Percentiles rank a stretch among this genome's conserved stretches.
Evolutionary conservation across 78 protist species (phyloP).

Genomic region (Planoprotostelium fungivorum): DNA sequence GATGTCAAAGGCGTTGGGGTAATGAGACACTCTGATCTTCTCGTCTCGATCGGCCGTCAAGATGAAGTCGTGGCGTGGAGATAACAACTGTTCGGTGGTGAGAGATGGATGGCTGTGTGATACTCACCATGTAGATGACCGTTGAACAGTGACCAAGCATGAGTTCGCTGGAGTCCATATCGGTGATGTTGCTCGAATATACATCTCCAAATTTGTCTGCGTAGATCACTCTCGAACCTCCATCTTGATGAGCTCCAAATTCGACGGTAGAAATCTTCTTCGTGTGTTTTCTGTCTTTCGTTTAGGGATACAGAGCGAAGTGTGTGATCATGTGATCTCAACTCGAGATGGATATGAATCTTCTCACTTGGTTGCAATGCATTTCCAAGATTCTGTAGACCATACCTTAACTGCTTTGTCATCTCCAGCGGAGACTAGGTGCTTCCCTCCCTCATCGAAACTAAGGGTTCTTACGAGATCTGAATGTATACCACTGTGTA

Average conservation of each 20-base stretch:
- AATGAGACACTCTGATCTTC: slow-evolving; percentile 55
- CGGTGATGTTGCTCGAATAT: background rate
- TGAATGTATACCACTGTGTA: background rate
- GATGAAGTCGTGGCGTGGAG: slow-evolving; percentile 12
- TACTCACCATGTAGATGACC: background rate
- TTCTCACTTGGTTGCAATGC: background rate
- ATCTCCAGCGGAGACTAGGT: background rate
- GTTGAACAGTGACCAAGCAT: background rate
- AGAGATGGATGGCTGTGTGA: background rate
- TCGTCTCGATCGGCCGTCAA: slow-evolving; percentile 62
- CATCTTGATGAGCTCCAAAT: background rate
- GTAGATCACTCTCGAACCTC: background rate
- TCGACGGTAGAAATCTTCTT: background rate
- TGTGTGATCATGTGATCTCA: background rate
- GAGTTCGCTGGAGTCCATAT: background rate
- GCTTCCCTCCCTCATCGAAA: background rate
- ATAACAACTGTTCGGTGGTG: slow-evolving; percentile 3
- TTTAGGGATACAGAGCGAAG: background rate
- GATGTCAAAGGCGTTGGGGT: slow-evolving; percentile 58
- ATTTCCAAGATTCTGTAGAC: background rate
- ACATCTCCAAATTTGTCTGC: background rate
- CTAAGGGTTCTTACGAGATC: background rate
- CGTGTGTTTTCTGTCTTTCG: background rate
- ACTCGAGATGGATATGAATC: background rate
- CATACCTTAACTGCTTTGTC: background rate